Conservation (phyloP, 345 rosid species). For the sweet orange (Citrus sinensis) region DVS_A1.0 CM039162.1:24918001-24918500, state of each 20-base stretch:
- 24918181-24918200: conserved; percentile 93
- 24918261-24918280: too few species aligned
- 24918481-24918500: conserved; percentile 10
- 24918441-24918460: conserved; percentile 99
- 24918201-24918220: conserved; percentile 82
- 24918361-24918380: conserved; percentile 51
- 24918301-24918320: conserved; percentile 90
- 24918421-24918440: conserved; percentile 93
- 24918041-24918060: conserved; percentile 70
- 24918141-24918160: conserved; percentile 30
- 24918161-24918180: conserved; percentile 70
- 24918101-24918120: conserved; percentile 12
- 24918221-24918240: conserved; percentile 99
- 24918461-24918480: conserved; percentile 45
- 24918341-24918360: conserved; percentile 96
- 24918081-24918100: conserved; percentile 83
- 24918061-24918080: conserved; percentile 70
- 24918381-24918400: conserved; percentile 99
- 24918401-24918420: conserved; percentile 89
- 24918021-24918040: conserved; percentile 86
- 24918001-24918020: conserved; percentile 46
- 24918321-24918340: conserved; percentile 89
- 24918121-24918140: not conserved
- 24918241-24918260: conserved; percentile 23
- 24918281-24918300: conserved; percentile 1